Percentiles rank a stretch among this genome's conserved stretches.
These are phyloP conservation scores for Raphanus sativus DNA, from an alignment of 345 rosid genomes.

Conservation along the genomic window DNA sequence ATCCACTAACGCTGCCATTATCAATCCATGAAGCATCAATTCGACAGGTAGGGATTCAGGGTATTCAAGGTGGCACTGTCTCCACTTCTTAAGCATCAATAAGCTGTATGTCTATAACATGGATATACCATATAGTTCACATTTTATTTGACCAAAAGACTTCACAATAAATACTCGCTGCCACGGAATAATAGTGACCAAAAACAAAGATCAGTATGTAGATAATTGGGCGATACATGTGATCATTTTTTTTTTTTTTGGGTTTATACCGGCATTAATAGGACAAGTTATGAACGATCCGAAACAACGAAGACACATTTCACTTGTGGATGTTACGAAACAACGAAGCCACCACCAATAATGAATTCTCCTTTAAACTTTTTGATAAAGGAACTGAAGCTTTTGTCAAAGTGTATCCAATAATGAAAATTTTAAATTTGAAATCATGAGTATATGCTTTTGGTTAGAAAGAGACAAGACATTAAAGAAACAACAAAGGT, in stretches of 20 bases:
- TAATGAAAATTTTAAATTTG: neutral
- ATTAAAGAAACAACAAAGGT: conserved; percentile 23
- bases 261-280: neutral
- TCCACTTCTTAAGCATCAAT: too few species aligned
- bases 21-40: too few species aligned
- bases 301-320: conserved; percentile 25
- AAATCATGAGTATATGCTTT: conserved; percentile 25
- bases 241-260: neutral
- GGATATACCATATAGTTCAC: neutral
- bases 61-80: too few species aligned
- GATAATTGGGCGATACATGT: neutral
- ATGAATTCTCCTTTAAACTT: conserved; percentile 20
- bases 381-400: conserved; percentile 20
- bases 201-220: neutral
- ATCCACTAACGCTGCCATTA: too few species aligned
- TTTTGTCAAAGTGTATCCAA: conserved; percentile 34
- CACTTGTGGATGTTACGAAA: conserved; percentile 22
- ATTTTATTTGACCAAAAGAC: neutral
- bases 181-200: neutral
- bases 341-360: conserved; percentile 21
- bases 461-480: conserved; percentile 35
- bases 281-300: neutral
- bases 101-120: neutral
- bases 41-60: too few species aligned
- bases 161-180: neutral